These are phyloP conservation scores for Alternaria conjuncta DNA, from an alignment of 2,329 filamentous ascomycete genomes.

Conservation along the genomic window DNA sequence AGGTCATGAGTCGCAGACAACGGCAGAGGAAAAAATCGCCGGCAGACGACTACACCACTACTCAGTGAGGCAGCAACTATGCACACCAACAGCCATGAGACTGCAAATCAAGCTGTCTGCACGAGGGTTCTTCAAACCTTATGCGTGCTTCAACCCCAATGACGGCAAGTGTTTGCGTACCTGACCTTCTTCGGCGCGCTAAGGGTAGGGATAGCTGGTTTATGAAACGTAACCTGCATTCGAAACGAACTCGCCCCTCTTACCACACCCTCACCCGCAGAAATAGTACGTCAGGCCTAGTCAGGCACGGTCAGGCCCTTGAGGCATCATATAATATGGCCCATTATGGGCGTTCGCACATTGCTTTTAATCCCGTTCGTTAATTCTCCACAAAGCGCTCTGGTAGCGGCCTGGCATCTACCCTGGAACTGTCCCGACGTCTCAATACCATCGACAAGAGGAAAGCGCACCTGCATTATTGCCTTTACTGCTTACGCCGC, in stretches of 20 bases:
- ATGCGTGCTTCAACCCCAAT: conserved; percentile 12
- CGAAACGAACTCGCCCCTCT: conserved; percentile 25
- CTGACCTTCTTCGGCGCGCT: conserved; percentile 16
- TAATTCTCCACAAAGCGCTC: conserved; percentile 3
- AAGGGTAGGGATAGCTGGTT: conserved; percentile 9
- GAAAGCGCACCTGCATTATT: conserved; percentile 1
- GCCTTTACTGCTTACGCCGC: not conserved
- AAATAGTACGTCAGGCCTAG: not conserved
- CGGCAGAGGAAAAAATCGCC: not conserved
- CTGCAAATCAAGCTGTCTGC: conserved; percentile 2
- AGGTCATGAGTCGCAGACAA: not conserved
- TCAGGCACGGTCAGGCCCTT: not conserved
- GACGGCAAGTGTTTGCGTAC: conserved; percentile 5
- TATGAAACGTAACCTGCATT: conserved; percentile 26
- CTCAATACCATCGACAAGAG: not conserved
- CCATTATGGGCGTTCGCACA: conserved; percentile 8
- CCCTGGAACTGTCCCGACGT: not conserved
- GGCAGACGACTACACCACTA: not conserved
- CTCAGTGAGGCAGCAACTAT: not conserved
- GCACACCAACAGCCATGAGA: not conserved
- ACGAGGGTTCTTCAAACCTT: conserved; percentile 13
- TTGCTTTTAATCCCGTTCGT: not conserved
- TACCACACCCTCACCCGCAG: conserved; percentile 9
- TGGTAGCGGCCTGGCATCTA: conserved; percentile 4
- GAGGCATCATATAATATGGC: conserved; percentile 19